Conservation (phyloP, 2,329 filamentous ascomycete genomes). For the Sarocladiaceae sp. region DNA sequence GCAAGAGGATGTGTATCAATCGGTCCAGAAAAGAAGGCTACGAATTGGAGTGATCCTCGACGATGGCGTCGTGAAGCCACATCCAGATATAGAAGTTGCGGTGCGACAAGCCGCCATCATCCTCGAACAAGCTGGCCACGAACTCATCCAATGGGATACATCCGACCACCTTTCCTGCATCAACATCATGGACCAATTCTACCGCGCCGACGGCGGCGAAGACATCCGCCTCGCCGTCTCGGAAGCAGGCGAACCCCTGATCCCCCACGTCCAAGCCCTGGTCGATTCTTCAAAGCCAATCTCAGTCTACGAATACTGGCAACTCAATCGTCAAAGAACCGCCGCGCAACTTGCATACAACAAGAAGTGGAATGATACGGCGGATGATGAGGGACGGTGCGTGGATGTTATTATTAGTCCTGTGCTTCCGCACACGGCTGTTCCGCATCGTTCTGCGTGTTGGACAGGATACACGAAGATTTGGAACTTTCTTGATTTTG, state of each 20-base stretch:
- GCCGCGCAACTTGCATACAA: constrained; percentile 26
- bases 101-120: neutral
- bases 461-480: neutral
- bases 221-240: constrained; percentile 53
- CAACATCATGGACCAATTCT: constrained; percentile 46
- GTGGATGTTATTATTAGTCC: constrained; percentile 45
- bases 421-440: neutral
- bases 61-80: neutral
- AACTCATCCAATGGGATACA: neutral
- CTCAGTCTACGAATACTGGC: constrained; percentile 64
- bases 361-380: constrained; percentile 46
- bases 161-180: neutral
- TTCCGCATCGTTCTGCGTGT: neutral
- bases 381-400: constrained; percentile 33
- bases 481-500: neutral
- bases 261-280: constrained; percentile 54
- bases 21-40: neutral
- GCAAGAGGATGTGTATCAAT: constrained; percentile 19
- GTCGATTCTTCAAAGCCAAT: constrained; percentile 48
- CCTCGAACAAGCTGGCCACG: neutral
- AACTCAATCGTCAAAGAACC: constrained; percentile 60
- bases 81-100: neutral
- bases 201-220: constrained; percentile 58
- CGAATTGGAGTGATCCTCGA: constrained; percentile 12
- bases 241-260: constrained; percentile 53